Conservation (phyloP, 2,329 filamentous ascomycete species). For the Byssochlamys sp. region DNA sequence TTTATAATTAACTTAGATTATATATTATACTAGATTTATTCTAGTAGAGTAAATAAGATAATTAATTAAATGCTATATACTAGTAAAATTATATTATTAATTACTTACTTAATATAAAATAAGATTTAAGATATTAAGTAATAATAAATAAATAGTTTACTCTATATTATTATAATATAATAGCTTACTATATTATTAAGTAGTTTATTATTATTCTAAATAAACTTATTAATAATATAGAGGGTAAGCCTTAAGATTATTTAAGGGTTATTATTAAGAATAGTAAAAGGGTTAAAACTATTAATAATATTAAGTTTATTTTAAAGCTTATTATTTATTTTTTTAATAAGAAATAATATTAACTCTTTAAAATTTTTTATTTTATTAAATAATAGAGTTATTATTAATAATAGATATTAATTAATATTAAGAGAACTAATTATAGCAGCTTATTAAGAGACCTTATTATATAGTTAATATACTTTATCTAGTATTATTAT, state of each 20-base stretch:
- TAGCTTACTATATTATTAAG: too few relatives aligned
- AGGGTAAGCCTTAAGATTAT: too few relatives aligned
- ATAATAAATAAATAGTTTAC: too few relatives aligned
- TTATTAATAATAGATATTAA: background rate
- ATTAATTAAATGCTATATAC: too few relatives aligned
- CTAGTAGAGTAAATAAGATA: background rate
- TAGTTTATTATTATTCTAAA: too few relatives aligned
- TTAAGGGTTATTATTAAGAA: background rate
- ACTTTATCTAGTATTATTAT: background rate
- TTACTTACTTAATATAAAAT: too few relatives aligned
- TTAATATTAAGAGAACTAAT: background rate
- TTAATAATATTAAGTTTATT: background rate
- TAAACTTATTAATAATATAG: too few relatives aligned
- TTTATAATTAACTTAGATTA: background rate
- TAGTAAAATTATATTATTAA: too few relatives aligned
- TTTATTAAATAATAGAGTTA: background rate
- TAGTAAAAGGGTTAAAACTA: background rate
- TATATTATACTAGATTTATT: background rate
- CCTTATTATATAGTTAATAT: background rate
- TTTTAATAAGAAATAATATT: background rate
- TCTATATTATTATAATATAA: too few relatives aligned
- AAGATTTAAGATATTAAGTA: too few relatives aligned
- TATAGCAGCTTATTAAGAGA: background rate
- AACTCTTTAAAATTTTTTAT: background rate
- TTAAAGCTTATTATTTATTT: background rate